A percentile compares a stretch with the other conserved stretches of the same genome.
phyloP scores from a whole-genome alignment of 345 rosid species.

The Arabis alpina region DNA sequence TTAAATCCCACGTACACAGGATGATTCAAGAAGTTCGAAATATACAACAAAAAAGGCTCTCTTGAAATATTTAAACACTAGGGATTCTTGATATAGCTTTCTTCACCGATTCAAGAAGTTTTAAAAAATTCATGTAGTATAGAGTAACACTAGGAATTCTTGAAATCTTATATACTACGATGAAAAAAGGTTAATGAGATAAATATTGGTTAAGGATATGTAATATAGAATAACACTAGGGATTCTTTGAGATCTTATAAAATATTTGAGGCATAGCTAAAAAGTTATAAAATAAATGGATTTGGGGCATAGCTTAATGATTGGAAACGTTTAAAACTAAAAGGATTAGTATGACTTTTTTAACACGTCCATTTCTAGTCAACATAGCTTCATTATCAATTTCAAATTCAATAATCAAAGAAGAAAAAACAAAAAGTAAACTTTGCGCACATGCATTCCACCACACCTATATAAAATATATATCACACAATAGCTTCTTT shows the following conservation, averaged over 20 bases:
- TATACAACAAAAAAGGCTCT: too few relatives aligned
- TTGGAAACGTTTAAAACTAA: slow-evolving; percentile 18
- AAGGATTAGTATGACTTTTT: slow-evolving; percentile 15
- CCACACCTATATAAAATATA: not conserved
- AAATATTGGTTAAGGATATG: too few relatives aligned
- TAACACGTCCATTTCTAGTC: slow-evolving; percentile 30
- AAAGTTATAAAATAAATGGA: not conserved
- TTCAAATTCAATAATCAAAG: slow-evolving; percentile 15
- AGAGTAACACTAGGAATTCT: not conserved
- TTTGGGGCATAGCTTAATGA: slow-evolving; percentile 31
- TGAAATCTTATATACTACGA: not conserved
- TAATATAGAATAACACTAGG: too few relatives aligned
- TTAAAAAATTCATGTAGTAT: not conserved
- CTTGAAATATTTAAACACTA: too few relatives aligned
- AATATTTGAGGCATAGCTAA: too few relatives aligned
- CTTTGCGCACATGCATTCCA: slow-evolving; percentile 28
- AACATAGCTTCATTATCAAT: slow-evolving; percentile 6
- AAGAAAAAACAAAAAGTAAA: slow-evolving; percentile 28
- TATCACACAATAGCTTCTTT: not conserved
- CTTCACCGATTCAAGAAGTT: too few relatives aligned
- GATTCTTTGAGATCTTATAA: too few relatives aligned
- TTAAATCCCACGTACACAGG: not conserved
- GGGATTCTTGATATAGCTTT: too few relatives aligned
- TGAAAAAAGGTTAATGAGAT: too few relatives aligned
- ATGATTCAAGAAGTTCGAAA: too few relatives aligned